Base-by-base conservation (phyloP, 768 basidiomycete genomes). In the Xanthoconium stramineum region DNA sequence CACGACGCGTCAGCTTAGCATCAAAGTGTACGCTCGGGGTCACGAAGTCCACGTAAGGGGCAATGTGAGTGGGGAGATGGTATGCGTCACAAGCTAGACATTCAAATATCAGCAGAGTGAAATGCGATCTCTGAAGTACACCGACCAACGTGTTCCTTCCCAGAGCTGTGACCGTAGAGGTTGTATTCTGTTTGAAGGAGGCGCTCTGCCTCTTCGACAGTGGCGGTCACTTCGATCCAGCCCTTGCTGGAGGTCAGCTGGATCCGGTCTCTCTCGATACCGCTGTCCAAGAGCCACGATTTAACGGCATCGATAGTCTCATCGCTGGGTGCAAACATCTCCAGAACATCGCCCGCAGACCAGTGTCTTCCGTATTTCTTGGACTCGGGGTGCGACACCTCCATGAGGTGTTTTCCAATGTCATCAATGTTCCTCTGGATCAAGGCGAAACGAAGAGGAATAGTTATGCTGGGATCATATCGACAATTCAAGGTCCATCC, bases 401-500 rank as follows among this genome's bases (percentile, higher is more conserved):
- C 69, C 59, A 69, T 60, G 19, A 76, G 62, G 50, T 65, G 63
- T 13, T 63, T 59, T 39, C 64, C 65, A 38, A 73, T 36, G 24
- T 36, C 50, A n/a, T 52, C 50, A 7, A 52, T 35, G 38, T 44
- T 52, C 14, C 24, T 43, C 49, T 40, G 74, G n/a, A 58, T 50
- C 20, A 75, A 62, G 10, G 71, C 70, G 52, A 73, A 64, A 30
- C 66, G 67, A 29, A 74, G 29, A 12, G 49, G 49, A 47, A 47
- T 20, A 6, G 19, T 7, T 36, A 20, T 11, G 35, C 8, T 39
- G 19, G 49, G n/a, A 17, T 50, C 49, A 50, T 39, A 8, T 59
- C 74, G 69, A 28, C 75, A 72, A 36, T 70, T 61, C 40, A 72
- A 63, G 1, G 65, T 56, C 80, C 80, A 82, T 3, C 65, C 66